A percentile compares a stretch with the other conserved stretches of the same genome.
phyloP scores from a whole-genome alignment of 441 rosid species.

The Aquilaria agallochum region DNA sequence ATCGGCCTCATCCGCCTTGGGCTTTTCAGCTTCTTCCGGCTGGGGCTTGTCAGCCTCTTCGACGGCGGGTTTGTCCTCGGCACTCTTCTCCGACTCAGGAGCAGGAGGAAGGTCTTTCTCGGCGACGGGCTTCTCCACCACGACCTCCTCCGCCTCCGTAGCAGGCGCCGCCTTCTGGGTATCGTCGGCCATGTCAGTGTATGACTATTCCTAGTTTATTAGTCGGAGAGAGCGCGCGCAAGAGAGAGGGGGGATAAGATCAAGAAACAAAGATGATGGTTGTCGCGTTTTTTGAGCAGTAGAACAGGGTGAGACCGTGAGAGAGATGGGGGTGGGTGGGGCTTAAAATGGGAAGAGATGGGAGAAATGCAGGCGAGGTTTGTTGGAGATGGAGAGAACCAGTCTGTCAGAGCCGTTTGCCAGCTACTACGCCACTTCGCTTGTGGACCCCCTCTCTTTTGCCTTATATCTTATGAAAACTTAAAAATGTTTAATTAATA shows the following conservation, averaged over 20 bases:
- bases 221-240: no score
- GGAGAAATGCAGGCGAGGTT: constrained; percentile 4
- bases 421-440: constrained; percentile 23
- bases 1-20: constrained; percentile 13
- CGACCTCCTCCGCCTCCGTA: no score
- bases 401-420: constrained; percentile 27
- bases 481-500: no score
- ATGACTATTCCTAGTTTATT: background rate
- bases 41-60: constrained; percentile 20
- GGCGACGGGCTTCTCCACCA: no score
- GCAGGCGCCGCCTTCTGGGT: constrained; percentile 19
- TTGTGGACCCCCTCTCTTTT: constrained; percentile 9
- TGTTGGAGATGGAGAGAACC: constrained; percentile 12
- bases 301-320: background rate
- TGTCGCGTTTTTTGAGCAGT: no score
- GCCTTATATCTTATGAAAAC: background rate
- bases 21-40: constrained; percentile 17
- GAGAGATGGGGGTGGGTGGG: background rate
- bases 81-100: constrained; percentile 15
- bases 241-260: no score
- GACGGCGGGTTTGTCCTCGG: no score
- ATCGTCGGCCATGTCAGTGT: constrained; percentile 56
- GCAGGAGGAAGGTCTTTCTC: constrained; percentile 17
- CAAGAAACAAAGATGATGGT: no score
- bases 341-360: constrained; percentile 9